phyloP scores from a whole-genome alignment of 1,139 yeast genomes.

The Geotrichum restrictum region DNA sequence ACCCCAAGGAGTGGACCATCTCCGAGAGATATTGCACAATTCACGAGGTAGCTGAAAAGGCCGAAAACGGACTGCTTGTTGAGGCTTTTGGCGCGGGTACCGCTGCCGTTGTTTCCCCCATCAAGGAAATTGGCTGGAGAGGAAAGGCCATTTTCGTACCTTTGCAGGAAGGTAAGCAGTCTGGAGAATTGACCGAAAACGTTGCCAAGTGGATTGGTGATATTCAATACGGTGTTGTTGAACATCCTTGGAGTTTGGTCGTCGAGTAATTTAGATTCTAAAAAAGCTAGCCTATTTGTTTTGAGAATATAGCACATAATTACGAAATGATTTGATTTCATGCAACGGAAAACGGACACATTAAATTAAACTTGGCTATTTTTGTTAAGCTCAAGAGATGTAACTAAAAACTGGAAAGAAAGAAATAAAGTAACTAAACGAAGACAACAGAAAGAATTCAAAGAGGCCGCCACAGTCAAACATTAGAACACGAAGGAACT shows the following conservation, averaged over 20 bases:
- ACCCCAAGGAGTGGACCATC: constrained; percentile 69
- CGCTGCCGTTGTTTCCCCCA: constrained; percentile 94
- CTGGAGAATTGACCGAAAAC: constrained; percentile 72
- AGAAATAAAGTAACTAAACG: no score
- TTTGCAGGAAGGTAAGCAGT: constrained; percentile 67
- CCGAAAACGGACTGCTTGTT: constrained; percentile 73
- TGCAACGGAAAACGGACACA: not conserved
- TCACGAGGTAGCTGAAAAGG: constrained; percentile 70
- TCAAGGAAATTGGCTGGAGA: constrained; percentile 76
- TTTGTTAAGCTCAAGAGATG: no score
- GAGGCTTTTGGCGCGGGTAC: constrained; percentile 98
- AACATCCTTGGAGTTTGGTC: constrained; percentile 45
- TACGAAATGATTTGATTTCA: not conserved
- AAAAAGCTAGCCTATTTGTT: not conserved
- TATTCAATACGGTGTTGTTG: constrained; percentile 81
- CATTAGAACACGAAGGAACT: no score
- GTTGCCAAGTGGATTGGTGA: constrained; percentile 80
- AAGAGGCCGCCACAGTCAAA: no score
- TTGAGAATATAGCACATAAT: not conserved
- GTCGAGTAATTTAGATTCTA: constrained; percentile 9
- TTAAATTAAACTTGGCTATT: not conserved
- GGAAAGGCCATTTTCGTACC: constrained; percentile 74
- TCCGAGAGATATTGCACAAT: constrained; percentile 81
- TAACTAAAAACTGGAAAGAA: no score
- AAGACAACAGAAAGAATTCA: no score